A percentile compares a stretch with the other conserved stretches of the same genome.
Conservation (phyloP, 306 rosid species). For the Dalbergia cultrata region DNA sequence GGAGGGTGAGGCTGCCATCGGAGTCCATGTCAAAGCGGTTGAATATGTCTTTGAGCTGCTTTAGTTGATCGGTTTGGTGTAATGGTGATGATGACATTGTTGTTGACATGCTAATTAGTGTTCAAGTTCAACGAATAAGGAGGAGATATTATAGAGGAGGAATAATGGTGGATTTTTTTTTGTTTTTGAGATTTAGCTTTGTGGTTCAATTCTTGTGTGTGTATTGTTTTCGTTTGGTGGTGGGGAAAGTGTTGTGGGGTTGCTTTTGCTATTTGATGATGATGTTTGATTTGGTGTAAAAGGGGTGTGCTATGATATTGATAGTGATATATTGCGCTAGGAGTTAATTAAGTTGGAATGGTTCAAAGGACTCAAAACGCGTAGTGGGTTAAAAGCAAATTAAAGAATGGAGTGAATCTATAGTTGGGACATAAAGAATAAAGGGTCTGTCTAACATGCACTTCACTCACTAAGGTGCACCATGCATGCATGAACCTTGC, state of each 20-base stretch:
- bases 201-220: background rate
- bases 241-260: background rate
- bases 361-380: background rate
- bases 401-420: no score
- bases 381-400: background rate
- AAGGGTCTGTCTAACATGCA: no score
- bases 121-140: background rate
- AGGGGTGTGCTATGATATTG: background rate
- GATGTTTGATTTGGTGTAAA: constrained; percentile 1
- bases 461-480: no score
- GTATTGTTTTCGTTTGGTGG: no score
- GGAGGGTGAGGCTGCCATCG: constrained; percentile 90
- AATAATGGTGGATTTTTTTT: background rate
- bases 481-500: no score
- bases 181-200: constrained; percentile 20
- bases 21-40: constrained; percentile 84
- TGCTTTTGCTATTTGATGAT: background rate
- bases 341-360: background rate
- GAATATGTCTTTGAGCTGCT: constrained; percentile 78
- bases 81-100: constrained; percentile 26
- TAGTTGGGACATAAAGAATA: no score
- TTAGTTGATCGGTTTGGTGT: constrained; percentile 59
- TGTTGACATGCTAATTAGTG: constrained; percentile 29
- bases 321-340: background rate
- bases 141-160: background rate